phyloP scores from a whole-genome alignment of 768 basidiomycete species.

The Dentipellis fragilis region DNA sequence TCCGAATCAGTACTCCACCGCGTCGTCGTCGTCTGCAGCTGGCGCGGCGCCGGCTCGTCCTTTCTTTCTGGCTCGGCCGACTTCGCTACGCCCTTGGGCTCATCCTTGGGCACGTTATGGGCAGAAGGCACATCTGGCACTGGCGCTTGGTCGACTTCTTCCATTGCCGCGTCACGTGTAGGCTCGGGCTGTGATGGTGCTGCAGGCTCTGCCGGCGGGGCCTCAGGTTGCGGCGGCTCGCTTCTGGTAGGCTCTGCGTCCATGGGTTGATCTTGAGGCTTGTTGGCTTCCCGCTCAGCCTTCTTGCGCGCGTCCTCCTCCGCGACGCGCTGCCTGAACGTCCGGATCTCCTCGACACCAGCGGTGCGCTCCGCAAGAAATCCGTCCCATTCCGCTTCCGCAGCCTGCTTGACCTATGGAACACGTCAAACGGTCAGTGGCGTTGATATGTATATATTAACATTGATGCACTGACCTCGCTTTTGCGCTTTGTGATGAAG shows the following conservation, averaged over 20 bases:
- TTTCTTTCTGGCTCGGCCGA: constrained; percentile 12
- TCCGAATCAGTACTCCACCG: constrained; percentile 55
- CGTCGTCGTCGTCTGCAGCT: constrained; percentile 74
- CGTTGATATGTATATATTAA: not conserved
- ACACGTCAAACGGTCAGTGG: not conserved
- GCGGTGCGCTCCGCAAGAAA: constrained; percentile 52
- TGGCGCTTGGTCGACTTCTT: constrained; percentile 3
- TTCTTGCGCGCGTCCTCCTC: constrained; percentile 50
- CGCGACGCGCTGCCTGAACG: constrained; percentile 52
- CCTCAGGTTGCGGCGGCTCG: not conserved
- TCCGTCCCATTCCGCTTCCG: constrained; percentile 56
- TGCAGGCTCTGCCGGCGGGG: constrained; percentile 3
- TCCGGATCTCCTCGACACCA: constrained; percentile 52
- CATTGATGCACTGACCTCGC: constrained; percentile 35
- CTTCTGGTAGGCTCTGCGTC: constrained; percentile 9
- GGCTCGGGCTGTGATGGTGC: not conserved
- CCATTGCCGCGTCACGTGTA: constrained; percentile 11
- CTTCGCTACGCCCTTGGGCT: constrained; percentile 3
- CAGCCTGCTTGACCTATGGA: constrained; percentile 46
- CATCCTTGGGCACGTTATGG: constrained; percentile 3
- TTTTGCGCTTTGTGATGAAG: constrained; percentile 52
- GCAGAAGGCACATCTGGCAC: not conserved
- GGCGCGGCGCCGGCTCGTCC: constrained; percentile 31
- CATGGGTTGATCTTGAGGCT: constrained; percentile 22
- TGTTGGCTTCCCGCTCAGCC: constrained; percentile 28